Evolutionary conservation across 345 rosid genomes (phyloP).

Genomic region (Physaria fendleri): DNA sequence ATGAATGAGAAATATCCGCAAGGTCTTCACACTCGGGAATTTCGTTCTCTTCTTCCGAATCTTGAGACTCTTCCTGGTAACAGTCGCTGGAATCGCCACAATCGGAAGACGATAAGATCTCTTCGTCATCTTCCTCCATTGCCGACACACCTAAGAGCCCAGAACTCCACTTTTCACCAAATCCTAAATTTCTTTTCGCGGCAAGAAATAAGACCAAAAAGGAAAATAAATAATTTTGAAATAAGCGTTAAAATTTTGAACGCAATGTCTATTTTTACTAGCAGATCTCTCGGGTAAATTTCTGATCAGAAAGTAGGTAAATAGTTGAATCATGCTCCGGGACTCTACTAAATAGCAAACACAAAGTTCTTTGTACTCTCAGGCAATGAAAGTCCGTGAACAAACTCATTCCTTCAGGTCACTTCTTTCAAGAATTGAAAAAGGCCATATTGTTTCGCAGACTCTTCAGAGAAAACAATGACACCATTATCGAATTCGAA

Average conservation of each 20-base stretch:
- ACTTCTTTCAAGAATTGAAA: slow-evolving; percentile 42
- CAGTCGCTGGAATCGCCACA: slow-evolving; percentile 45
- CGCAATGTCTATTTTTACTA: no score
- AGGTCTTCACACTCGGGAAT: slow-evolving; percentile 17
- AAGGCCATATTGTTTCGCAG: slow-evolving; percentile 73
- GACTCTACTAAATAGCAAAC: slow-evolving; percentile 55
- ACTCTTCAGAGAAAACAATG: slow-evolving; percentile 33
- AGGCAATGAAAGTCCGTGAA: slow-evolving; percentile 57
- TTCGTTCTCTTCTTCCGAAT: slow-evolving; percentile 26
- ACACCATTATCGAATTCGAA: slow-evolving; percentile 32
- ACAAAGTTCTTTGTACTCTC: slow-evolving; percentile 66
- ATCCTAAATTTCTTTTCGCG: slow-evolving; percentile 23
- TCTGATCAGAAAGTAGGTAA: slow-evolving; percentile 69
- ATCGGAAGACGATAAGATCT: slow-evolving; percentile 39
- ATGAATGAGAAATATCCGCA: slow-evolving; percentile 30
- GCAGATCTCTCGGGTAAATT: slow-evolving; percentile 79
- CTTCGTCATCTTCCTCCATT: slow-evolving; percentile 40
- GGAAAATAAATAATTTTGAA: slow-evolving; percentile 5
- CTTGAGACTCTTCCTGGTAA: slow-evolving; percentile 26
- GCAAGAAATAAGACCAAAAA: slow-evolving; percentile 4
- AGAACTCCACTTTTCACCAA: slow-evolving; percentile 17
- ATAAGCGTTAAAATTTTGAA: no score
- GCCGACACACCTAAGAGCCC: slow-evolving; percentile 20
- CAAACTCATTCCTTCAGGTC: slow-evolving; percentile 60
- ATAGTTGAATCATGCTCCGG: slow-evolving; percentile 58